Evolutionary conservation across 768 basidiomycete genomes (phyloP).

Genomic region (Psilocybe tampanensis): DNA sequence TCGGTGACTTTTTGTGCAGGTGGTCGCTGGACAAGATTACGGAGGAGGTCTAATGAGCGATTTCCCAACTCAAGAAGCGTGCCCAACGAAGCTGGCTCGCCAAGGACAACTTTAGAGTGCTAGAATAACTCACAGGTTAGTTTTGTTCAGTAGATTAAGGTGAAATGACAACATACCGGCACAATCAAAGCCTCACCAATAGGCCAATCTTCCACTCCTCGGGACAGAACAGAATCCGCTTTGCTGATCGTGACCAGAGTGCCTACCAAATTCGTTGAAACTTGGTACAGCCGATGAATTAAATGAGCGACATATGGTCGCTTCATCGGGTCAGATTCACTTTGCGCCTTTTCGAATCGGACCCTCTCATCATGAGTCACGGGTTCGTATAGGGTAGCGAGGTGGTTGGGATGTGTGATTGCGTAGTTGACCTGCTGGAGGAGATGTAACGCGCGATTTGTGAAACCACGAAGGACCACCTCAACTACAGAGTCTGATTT

Average conservation of each 20-base stretch:
- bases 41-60: slow-evolving; percentile 72
- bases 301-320: slow-evolving; percentile 74
- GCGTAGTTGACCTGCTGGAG: slow-evolving; percentile 91
- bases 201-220: slow-evolving; percentile 73
- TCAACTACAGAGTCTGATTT: slow-evolving; percentile 53
- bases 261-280: slow-evolving; percentile 70
- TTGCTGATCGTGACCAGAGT: slow-evolving; percentile 72
- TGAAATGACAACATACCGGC: slow-evolving; percentile 53
- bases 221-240: slow-evolving; percentile 67
- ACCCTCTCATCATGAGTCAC: slow-evolving; percentile 74
- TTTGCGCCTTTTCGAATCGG: slow-evolving; percentile 66
- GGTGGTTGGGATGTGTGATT: slow-evolving; percentile 87
- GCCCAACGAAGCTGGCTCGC: slow-evolving; percentile 83
- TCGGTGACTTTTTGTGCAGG: slow-evolving; percentile 54
- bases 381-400: slow-evolving; percentile 81
- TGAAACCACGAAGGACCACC: slow-evolving; percentile 71
- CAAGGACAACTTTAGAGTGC: slow-evolving; percentile 85
- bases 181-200: slow-evolving; percentile 66
- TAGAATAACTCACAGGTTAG: slow-evolving; percentile 27
- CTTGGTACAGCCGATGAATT: slow-evolving; percentile 68
- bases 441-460: slow-evolving; percentile 66
- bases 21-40: slow-evolving; percentile 64
- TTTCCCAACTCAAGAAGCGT: slow-evolving; percentile 87
- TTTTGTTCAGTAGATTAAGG: not conserved
- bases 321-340: slow-evolving; percentile 59